Conservation (phyloP, 1,284 basidiomycete species). For the Acaromyces ingoldii region DNA sequence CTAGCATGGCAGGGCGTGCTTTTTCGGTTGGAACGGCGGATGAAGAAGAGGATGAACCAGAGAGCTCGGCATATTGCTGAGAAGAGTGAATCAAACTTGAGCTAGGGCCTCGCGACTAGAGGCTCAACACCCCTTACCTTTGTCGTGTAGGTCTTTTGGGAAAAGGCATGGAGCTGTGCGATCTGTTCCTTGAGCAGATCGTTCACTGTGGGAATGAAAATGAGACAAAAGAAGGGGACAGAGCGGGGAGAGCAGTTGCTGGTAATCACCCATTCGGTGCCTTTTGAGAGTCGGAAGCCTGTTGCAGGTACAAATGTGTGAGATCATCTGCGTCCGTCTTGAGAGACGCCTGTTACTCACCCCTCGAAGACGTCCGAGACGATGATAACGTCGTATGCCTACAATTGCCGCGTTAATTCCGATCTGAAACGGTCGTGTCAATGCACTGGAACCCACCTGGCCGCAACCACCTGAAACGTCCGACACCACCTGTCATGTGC, state of each 20-base stretch:
- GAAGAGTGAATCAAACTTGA: background rate
- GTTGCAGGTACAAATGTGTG: background rate
- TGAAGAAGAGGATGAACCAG: slow-evolving; percentile 7
- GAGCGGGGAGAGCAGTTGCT: background rate
- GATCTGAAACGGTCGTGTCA: background rate
- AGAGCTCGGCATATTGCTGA: slow-evolving; percentile 10
- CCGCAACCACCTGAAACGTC: slow-evolving; percentile 51
- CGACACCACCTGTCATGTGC: slow-evolving; percentile 29
- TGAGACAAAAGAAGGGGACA: no score
- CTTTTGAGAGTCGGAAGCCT: slow-evolving; percentile 44
- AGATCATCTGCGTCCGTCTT: no score
- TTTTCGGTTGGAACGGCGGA: slow-evolving; percentile 4
- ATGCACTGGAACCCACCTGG: slow-evolving; percentile 8
- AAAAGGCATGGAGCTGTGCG: slow-evolving; percentile 54
- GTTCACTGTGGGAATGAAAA: slow-evolving; percentile 50
- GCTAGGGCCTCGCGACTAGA: slow-evolving; percentile 12
- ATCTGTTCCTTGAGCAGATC: slow-evolving; percentile 53
- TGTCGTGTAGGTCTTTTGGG: slow-evolving; percentile 50
- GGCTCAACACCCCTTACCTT: slow-evolving; percentile 8
- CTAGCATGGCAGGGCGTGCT: background rate
- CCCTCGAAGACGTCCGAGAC: slow-evolving; percentile 45
- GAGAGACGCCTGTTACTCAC: no score
- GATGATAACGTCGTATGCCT: slow-evolving; percentile 50
- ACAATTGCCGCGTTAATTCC: slow-evolving; percentile 3
- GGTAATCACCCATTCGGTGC: slow-evolving; percentile 36